Base-by-base conservation (phyloP, 257 asterid genomes). In the Nicotiana undulata region DNA sequence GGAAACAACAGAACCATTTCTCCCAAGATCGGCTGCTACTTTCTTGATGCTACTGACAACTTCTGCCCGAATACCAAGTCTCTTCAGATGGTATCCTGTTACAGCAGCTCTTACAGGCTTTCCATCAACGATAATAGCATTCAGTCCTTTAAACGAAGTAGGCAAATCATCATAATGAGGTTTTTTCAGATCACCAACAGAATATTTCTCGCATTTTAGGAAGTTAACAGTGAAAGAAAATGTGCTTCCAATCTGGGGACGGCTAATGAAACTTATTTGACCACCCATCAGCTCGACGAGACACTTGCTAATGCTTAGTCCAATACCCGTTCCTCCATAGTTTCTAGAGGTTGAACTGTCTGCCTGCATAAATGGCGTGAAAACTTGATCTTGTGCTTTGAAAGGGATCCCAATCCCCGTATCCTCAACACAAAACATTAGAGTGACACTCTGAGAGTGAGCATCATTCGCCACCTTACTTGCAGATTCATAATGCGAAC, bases 291-390 rank as follows among this genome's bases (percentile, higher is more conserved):
- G 90, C 90, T 88, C 97, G 4, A 95, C 99, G 16, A 95, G 92
- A 81, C 97, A 92, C 88, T 93, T 90, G 68, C 99, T 91, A 74
- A 95, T 95, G 89, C 97, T 95, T 86, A 95, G 81, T 49, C 99
- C 99, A 31, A 95, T 92, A 53, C 99, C 99, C 1, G 99, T 95
- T 76, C 99, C 99, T 74, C 99, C 99, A 29, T 93, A 95, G 66
- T 90, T 84, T 63, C 99, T 85, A 55, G 99, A 95, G 31, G 97
- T 95, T 37, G 99, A 93, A 82, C 99, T 95, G 85, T 95, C 99
- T 6, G 99, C 99, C 86, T 95, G 99, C 99, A 95, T 95, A 80
- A 95, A 95, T 3, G 98, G 99, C 0, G 95, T 91, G 86, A 95
- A 95, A 32, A 95, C 94, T 55, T 89, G 91, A 44, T 89, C 88